Conservation (phyloP, 169 alveolate species). For the Cryptosporidium felis region DNA sequence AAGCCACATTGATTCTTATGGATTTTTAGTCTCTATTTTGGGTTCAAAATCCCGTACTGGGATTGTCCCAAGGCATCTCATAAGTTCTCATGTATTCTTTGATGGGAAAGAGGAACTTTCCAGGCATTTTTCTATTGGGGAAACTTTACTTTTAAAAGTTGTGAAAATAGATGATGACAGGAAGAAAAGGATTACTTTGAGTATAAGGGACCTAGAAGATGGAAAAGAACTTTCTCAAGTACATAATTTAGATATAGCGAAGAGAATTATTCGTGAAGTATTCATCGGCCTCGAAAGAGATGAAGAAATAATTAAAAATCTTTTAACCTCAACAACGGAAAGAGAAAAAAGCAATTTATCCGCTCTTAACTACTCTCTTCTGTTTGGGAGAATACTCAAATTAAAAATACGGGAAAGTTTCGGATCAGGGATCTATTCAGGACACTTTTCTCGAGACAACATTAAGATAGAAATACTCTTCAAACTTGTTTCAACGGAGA, state of each 20-base stretch:
- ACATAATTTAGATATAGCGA: background rate
- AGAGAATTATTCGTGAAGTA: background rate
- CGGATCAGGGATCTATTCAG: background rate
- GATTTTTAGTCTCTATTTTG: conserved; percentile 5
- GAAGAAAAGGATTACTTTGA: conserved; percentile 4
- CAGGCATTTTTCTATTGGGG: conserved; percentile 20
- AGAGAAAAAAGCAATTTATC: background rate
- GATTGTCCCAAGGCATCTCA: conserved; percentile 26
- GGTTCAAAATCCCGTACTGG: conserved; percentile 24
- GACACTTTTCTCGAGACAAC: background rate
- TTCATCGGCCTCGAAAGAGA: background rate
- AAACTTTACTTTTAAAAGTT: conserved; percentile 22
- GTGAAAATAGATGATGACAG: background rate
- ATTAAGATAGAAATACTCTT: background rate
- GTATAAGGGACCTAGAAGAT: background rate
- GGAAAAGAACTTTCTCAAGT: background rate
- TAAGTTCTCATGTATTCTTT: conserved; percentile 18
- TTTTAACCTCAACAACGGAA: background rate
- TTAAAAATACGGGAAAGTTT: background rate
- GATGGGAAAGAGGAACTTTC: conserved; percentile 6
- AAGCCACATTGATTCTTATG: conserved; percentile 43
- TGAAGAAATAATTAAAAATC: background rate
- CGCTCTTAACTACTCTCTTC: no score
- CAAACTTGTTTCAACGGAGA: background rate
- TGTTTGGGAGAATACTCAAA: background rate